phyloP scores from a whole-genome alignment of 345 rosid genomes.

The Clarkia xantiana region DNA sequence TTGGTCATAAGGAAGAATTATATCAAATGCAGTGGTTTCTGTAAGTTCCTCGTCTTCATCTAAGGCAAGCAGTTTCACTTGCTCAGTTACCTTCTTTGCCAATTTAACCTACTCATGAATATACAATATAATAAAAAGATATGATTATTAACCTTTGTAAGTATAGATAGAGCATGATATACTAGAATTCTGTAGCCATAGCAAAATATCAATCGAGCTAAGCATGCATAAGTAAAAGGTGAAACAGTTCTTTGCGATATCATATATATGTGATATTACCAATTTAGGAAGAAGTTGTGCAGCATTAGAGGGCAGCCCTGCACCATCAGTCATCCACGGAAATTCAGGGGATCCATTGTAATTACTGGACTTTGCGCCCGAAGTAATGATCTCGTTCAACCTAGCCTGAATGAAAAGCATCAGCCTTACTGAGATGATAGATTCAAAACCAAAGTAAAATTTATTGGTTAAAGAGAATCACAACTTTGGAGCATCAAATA shows the following conservation, averaged over 20 bases:
- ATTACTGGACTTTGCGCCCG: slow-evolving; percentile 31
- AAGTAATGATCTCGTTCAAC: slow-evolving; percentile 73
- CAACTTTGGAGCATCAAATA: too few relatives aligned
- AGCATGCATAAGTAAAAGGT: neutral
- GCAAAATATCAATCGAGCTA: too few relatives aligned
- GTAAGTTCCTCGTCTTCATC: slow-evolving; percentile 77
- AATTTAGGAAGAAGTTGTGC: slow-evolving; percentile 60
- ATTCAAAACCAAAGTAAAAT: neutral
- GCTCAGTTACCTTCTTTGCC: slow-evolving; percentile 88
- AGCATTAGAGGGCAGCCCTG: slow-evolving; percentile 77
- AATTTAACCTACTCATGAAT: slow-evolving; percentile 39
- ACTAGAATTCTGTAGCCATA: too few relatives aligned
- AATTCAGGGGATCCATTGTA: slow-evolving; percentile 46
- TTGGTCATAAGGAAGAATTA: slow-evolving; percentile 82
- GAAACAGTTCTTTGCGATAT: neutral
- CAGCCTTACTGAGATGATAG: too few relatives aligned
- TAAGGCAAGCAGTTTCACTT: slow-evolving; percentile 76
- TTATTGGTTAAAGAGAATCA: neutral
- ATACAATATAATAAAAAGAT: slow-evolving; percentile 7
- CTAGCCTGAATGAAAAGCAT: slow-evolving; percentile 34
- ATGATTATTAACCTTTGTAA: neutral
- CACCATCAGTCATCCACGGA: slow-evolving; percentile 98
- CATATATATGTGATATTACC: slow-evolving; percentile 23
- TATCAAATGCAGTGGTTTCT: slow-evolving; percentile 46
- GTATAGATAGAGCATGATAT: neutral